Evolutionary conservation across 306 rosid species (phyloP), one percentile per base, ranked within the genome.

Genomic region (Neltuma alba): DNA sequence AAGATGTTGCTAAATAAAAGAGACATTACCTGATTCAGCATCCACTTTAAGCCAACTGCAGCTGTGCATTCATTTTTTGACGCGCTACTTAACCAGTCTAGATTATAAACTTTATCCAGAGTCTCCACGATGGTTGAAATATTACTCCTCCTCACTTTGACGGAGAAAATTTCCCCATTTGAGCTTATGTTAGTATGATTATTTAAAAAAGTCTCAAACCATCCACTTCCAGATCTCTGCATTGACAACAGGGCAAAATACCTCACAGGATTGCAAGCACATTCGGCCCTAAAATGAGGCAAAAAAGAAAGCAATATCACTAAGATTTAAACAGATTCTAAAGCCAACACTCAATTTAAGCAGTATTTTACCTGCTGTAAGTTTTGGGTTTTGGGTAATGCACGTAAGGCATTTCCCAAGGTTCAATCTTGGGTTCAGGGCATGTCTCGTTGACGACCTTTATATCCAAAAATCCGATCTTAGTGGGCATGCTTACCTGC

Each of bases 161-260:
- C 93, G 21, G 98, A 93, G 84, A 96, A 96, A 74, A 96, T 87
- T 81, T 96, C 99, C 79, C 99, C 99, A 52, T 96, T 96, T 25
- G 99, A 96, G 83, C 99, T 96, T 79, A 96, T 88, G 81, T 93
- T 96, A 75, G 91, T 87, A 80, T 96, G 99, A 75, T 89, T 96
- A 76, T 96, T 96, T 64, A 96, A 78, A 77, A 96, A 89, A 1
- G 99, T 96, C 97, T 96, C 99, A 70, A 96, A 96, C 99, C 99
- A 96, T 70, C 99, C 99, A 88, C 99, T 96, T 71, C 99, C 99
- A 44, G 98, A 96, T 87, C 99, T 91, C 85, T 96, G 99, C 99
- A 88, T 91, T 2, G 99, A 96, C 77, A 93, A 83, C 83, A 96
- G 93, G 68, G 97, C 90, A 18, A 96, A 96, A 87, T 85, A 82